phyloP scores from a whole-genome alignment of 1,139 yeast species.

The Arxiozyma heterogenica region DNA sequence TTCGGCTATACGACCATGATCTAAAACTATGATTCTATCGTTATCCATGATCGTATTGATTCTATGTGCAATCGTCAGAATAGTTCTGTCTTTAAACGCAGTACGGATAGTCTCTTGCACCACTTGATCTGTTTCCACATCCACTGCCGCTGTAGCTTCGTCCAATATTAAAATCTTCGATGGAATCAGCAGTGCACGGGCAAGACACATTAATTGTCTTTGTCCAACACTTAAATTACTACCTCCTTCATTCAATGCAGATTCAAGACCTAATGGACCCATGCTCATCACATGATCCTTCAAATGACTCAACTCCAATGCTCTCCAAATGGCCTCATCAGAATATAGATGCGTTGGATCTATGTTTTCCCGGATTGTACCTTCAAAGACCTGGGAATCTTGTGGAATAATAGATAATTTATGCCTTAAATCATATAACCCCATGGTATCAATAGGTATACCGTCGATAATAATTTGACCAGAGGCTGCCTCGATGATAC shows the following conservation, averaged over 20 bases:
- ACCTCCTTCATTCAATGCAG: constrained; percentile 71
- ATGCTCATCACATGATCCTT: constrained; percentile 61
- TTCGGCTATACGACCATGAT: constrained; percentile 77
- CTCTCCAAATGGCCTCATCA: constrained; percentile 80
- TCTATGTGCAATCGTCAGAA: constrained; percentile 91
- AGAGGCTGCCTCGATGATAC: constrained; percentile 72
- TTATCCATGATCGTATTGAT: constrained; percentile 88
- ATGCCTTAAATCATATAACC: constrained; percentile 76
- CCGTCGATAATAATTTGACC: constrained; percentile 74
- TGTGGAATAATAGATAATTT: constrained; percentile 88
- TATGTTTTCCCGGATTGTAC: constrained; percentile 76
- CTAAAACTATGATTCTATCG: constrained; percentile 79
- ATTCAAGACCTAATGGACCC: constrained; percentile 45
- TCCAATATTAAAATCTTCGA: constrained; percentile 75
- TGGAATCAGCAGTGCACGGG: constrained; percentile 75
- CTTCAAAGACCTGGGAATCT: constrained; percentile 94
- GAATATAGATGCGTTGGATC: constrained; percentile 68
- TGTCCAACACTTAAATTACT: constrained; percentile 85
- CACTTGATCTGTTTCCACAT: constrained; percentile 84
- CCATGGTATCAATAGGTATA: constrained; percentile 59
- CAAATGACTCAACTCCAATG: constrained; percentile 76
- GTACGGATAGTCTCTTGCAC: constrained; percentile 79
- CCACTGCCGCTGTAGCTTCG: constrained; percentile 97
- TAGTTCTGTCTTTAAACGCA: constrained; percentile 81
- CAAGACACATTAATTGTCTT: constrained; percentile 83